Base-by-base conservation (phyloP, 352 stramenopile species). In the Globisporangium rhizosaccharum region DNA sequence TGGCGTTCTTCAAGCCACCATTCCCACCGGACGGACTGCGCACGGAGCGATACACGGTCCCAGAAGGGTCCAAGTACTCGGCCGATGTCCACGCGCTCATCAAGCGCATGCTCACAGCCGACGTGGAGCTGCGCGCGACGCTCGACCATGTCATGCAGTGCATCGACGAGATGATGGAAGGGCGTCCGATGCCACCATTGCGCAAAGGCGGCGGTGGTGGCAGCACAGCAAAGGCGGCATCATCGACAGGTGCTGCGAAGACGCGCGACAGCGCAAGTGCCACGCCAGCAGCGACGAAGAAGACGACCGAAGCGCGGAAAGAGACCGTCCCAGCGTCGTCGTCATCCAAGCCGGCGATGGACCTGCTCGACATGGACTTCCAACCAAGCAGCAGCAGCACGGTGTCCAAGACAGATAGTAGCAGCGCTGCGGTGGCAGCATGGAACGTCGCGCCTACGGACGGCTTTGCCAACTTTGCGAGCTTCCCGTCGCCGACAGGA, bases 11-110 rank as follows among this genome's bases (percentile, higher is more conserved):
- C 47, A 88, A 96, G 67, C 96, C 97, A 61, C 97, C 96, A 25
- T 99, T 99, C 72, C 83, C 89, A 25, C 93, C 97, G 26, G 93
- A 94, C 23, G 95, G 93, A 15, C 93, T 99, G 57, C 72, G 98
- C 28, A 98, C 92, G 1, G 83, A 89, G 59, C 95, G 94, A 37
- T 98, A 98, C 71, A 92, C 89, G 55, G 96, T 98, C 63, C 96
- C 94, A 10, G 76, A 90, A 14, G 76, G 87, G 49, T 94, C 97
- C 61, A 75, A 78, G 14, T 97, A 98, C 69, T 94, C 88, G n/a
- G 67, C 82, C 0, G 70, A 90, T 50, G 58, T 98, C 1, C 80
- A 96, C 33, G 79, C 89, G 45, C 76, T 98, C 11, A 89, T 98
- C 50, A 77, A 93, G 58, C 76, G 91, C 52, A 97, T 98, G 88